phyloP scores from a whole-genome alignment of 768 basidiomycete genomes.

The Stropharia rugosoannulata region DNA sequence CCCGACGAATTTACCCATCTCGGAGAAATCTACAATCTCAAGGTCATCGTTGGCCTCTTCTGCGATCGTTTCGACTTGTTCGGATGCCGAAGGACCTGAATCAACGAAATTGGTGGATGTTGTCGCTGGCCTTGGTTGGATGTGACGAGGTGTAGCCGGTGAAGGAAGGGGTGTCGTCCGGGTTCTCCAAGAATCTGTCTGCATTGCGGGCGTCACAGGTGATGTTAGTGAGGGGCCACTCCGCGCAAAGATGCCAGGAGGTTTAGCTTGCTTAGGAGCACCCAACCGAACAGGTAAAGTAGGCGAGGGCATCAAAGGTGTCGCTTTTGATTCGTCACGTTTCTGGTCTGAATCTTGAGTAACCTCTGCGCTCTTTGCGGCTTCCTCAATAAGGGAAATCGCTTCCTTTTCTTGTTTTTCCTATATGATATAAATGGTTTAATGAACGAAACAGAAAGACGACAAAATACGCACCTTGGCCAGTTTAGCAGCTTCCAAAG shows the following conservation, averaged over 20 bases:
- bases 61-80: slow-evolving; percentile 44
- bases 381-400: slow-evolving; percentile 46
- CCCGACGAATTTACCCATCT: slow-evolving; percentile 70
- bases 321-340: not conserved
- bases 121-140: slow-evolving; percentile 20
- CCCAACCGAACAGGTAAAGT: slow-evolving; percentile 26
- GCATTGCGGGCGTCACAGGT: slow-evolving; percentile 23
- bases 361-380: slow-evolving; percentile 27
- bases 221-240: slow-evolving; percentile 14
- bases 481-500: slow-evolving; percentile 11
- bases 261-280: slow-evolving; percentile 16
- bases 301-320: slow-evolving; percentile 28
- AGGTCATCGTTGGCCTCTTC: slow-evolving; percentile 56
- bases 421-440: slow-evolving; percentile 15
- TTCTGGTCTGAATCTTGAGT: slow-evolving; percentile 2
- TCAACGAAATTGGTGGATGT: slow-evolving; percentile 27
- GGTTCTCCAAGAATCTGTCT: slow-evolving; percentile 68
- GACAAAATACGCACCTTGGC: slow-evolving; percentile 9
- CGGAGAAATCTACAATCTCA: slow-evolving; percentile 80
- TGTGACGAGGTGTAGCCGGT: slow-evolving; percentile 31
- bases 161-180: slow-evolving; percentile 37
- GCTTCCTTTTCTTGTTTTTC: slow-evolving; percentile 38
- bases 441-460: not conserved
- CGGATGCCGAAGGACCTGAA: slow-evolving; percentile 35
- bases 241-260: slow-evolving; percentile 16